These are phyloP conservation scores for Chloroidium sp. DNA, from an alignment of 163 green algal species.

Conservation along the genomic window DNA sequence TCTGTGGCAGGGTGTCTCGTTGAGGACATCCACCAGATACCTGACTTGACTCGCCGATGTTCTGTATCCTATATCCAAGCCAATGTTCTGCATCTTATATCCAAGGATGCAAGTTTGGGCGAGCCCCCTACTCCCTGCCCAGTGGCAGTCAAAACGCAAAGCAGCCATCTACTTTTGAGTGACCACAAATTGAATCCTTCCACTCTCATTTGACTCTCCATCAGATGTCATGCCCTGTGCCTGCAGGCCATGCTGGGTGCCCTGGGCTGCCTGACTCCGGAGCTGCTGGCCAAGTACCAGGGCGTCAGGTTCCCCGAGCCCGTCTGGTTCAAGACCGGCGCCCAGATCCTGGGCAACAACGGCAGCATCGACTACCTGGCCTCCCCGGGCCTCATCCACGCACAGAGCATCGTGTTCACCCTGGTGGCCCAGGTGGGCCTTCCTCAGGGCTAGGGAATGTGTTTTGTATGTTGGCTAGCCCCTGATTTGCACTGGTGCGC, in stretches of 20 bases:
- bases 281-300: slow-evolving; percentile 28
- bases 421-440: slow-evolving; percentile 55
- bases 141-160: no score
- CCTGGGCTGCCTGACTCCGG: slow-evolving; percentile 51
- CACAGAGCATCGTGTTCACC: slow-evolving; percentile 71
- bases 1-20: no score
- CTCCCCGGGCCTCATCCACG: slow-evolving; percentile 71
- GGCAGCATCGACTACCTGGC: slow-evolving; percentile 73
- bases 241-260: slow-evolving; percentile 43
- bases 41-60: no score
- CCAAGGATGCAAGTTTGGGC: no score
- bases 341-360: slow-evolving; percentile 77
- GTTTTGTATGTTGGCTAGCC: no score
- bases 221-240: background rate
- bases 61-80: no score
- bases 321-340: slow-evolving; percentile 88
- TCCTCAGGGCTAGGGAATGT: background rate
- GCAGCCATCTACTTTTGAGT: no score
- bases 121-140: no score
- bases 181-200: no score
- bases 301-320: slow-evolving; percentile 58
- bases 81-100: no score
- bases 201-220: background rate
- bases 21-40: no score
- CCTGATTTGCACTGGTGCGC: no score